Conservation (phyloP, 768 basidiomycete genomes). For the Pleurotus eryngii region DNA sequence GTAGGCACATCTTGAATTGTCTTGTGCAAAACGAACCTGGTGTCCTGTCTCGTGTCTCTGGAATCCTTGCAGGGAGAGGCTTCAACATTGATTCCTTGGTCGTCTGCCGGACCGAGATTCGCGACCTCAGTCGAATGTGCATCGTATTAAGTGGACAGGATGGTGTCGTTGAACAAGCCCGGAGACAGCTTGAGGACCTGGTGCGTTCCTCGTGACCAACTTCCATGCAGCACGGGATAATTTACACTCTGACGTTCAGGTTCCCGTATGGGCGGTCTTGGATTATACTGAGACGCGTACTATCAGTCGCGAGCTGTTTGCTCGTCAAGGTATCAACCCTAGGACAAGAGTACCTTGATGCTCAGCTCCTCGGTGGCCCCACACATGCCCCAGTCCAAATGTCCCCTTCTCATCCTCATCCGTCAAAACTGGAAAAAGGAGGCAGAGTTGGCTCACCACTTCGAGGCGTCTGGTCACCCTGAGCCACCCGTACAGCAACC, state of each 20-base stretch:
- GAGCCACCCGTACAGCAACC: conserved; percentile 29
- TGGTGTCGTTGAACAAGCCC: conserved; percentile 95
- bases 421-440: conserved; percentile 63
- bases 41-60: conserved; percentile 96
- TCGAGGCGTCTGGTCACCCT: conserved; percentile 41
- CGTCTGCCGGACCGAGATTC: conserved; percentile 95
- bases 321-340: conserved; percentile 97
- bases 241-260: conserved; percentile 41
- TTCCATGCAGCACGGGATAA: neutral
- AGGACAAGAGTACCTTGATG: conserved; percentile 94
- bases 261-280: conserved; percentile 98
- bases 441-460: conserved; percentile 67
- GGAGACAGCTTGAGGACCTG: conserved; percentile 93
- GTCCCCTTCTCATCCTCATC: conserved; percentile 9
- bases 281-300: conserved; percentile 93
- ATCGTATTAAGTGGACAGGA: conserved; percentile 97
- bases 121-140: conserved; percentile 96
- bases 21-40: conserved; percentile 99
- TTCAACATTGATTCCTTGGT: conserved; percentile 99
- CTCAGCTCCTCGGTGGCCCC: conserved; percentile 83
- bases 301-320: conserved; percentile 89
- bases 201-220: conserved; percentile 43
- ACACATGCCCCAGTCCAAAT: conserved; percentile 70
- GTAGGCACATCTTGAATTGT: conserved; percentile 93
- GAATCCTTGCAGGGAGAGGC: conserved; percentile 93